Evolutionary conservation across 345 rosid genomes (phyloP).

Genomic region (Fremontodendron californicum): DNA sequence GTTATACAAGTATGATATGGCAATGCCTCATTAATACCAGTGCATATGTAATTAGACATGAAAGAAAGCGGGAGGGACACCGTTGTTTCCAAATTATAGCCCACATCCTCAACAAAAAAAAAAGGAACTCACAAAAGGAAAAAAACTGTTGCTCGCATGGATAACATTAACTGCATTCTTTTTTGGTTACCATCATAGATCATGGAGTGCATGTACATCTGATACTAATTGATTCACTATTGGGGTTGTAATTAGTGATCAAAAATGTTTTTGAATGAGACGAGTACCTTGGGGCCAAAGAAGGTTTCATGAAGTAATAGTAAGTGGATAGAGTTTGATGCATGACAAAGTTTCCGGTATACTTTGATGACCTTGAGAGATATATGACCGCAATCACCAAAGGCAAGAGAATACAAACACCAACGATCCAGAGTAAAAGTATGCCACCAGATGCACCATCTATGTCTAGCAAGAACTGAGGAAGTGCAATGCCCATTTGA

Average conservation of each 20-base stretch:
- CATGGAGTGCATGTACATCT: neutral
- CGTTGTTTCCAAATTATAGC: neutral
- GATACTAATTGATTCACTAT: neutral
- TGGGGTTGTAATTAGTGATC: neutral
- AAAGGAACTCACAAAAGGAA: neutral
- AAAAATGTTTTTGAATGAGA: slow-evolving; percentile 1
- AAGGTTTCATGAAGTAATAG: slow-evolving; percentile 91
- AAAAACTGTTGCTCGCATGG: neutral
- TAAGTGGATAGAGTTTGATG: slow-evolving; percentile 89
- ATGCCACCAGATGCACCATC: slow-evolving; percentile 98
- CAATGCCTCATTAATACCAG: neutral
- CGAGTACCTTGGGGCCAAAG: slow-evolving; percentile 89
- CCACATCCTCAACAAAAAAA: neutral
- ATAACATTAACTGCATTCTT: neutral
- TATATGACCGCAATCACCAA: slow-evolving; percentile 89
- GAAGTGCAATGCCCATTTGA: slow-evolving; percentile 99
- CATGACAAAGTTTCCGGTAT: slow-evolving; percentile 96
- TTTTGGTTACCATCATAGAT: neutral
- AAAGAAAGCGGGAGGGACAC: neutral
- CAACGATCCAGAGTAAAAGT: slow-evolving; percentile 95
- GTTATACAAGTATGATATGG: neutral
- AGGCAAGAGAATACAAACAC: slow-evolving; percentile 92
- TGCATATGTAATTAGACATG: neutral
- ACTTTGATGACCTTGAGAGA: slow-evolving; percentile 93
- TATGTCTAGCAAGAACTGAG: slow-evolving; percentile 83